phyloP scores from a whole-genome alignment of 192 early-diverging fungal species.

The Umbelopsis vinacea region DNA sequence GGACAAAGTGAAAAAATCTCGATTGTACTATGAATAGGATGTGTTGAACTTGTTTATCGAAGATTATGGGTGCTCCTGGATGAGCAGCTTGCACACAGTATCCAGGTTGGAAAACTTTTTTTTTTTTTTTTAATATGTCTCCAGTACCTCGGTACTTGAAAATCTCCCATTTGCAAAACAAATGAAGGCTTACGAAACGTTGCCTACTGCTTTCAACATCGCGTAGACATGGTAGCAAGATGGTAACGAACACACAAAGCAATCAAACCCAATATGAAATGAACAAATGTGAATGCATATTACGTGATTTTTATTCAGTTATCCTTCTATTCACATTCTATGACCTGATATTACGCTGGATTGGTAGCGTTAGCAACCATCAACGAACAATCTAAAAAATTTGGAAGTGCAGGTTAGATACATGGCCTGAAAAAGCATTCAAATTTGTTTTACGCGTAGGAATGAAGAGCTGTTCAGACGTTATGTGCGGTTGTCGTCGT shows the following conservation, averaged over 20 bases:
- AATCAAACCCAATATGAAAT: not conserved
- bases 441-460: not conserved
- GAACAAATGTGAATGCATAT: not conserved
- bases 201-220: not conserved
- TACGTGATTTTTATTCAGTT: not conserved
- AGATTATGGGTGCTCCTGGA: not conserved
- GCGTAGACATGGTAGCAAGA: not conserved
- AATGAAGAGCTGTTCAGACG: slow-evolving; percentile 7
- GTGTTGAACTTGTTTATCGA: not conserved
- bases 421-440: not conserved
- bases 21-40: not conserved
- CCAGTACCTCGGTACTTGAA: not conserved
- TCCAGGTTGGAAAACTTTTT: not conserved
- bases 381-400: no score
- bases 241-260: not conserved
- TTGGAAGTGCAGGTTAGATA: no score
- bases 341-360: not conserved
- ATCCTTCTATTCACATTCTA: not conserved
- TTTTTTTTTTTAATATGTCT: not conserved
- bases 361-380: no score
- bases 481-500: not conserved
- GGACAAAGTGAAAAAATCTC: not conserved
- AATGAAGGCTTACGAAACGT: no score
- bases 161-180: not conserved
- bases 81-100: not conserved